Evolutionary conservation across 2,329 filamentous ascomycete species (phyloP).

Genomic region (Dactylellina leptospora): DNA sequence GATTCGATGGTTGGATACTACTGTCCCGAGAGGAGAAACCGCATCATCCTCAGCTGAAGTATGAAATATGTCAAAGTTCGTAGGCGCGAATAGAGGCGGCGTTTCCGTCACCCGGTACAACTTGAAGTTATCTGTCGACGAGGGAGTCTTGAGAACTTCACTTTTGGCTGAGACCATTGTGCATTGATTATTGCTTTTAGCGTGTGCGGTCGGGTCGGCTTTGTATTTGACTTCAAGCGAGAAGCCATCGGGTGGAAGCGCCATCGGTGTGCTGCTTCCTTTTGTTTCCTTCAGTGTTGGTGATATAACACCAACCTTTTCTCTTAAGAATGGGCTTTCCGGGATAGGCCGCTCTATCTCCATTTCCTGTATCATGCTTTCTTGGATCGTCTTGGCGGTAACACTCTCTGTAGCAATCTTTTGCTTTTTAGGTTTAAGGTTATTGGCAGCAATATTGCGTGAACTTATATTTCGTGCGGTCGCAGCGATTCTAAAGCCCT

Average conservation of each 20-base stretch:
- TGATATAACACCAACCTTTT: no score
- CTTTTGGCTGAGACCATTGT: no score
- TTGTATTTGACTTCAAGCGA: no score
- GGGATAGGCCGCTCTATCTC: no score
- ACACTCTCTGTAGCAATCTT: neutral
- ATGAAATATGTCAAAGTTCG: neutral
- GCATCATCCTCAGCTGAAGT: neutral
- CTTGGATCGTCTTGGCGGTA: neutral
- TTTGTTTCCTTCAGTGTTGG: no score
- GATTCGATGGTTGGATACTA: neutral
- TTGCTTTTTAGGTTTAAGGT: neutral
- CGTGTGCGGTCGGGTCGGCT: no score
- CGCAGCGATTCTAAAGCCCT: conserved; percentile 57
- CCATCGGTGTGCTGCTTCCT: no score
- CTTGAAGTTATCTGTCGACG: neutral
- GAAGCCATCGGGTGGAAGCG: no score
- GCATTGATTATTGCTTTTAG: no score
- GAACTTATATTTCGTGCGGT: conserved; percentile 56
- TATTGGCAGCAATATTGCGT: conserved; percentile 16
- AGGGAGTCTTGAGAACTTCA: neutral
- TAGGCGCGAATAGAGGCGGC: neutral
- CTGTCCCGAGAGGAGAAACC: conserved; percentile 10
- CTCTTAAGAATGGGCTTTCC: no score
- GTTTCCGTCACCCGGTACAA: conserved; percentile 2
- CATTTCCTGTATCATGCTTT: no score